Evolutionary conservation across 305 asterid species (phyloP).

Genomic region (Plantago rigida): DNA sequence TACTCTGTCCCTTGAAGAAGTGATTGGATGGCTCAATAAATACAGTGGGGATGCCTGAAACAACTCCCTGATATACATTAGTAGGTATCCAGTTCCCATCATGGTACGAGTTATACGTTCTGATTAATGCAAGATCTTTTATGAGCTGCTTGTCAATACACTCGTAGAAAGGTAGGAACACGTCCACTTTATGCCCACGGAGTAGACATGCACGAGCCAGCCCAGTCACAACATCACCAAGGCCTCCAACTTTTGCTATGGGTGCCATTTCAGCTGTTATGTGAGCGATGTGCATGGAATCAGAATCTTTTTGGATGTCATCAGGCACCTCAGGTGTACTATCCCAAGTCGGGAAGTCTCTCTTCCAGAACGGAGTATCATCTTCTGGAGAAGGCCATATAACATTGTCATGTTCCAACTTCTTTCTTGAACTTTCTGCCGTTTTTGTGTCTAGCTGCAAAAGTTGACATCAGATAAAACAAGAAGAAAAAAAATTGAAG

Average conservation of each 20-base stretch:
- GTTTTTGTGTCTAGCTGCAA: conserved; percentile 42
- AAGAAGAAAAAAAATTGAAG: conserved; percentile 13
- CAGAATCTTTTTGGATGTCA: conserved; percentile 48
- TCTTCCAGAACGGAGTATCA: conserved; percentile 64
- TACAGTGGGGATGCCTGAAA: conserved; percentile 51
- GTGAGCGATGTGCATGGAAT: conserved; percentile 56
- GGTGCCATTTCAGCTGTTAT: conserved; percentile 85
- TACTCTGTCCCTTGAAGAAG: conserved; percentile 63
- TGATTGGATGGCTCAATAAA: conserved; percentile 60
- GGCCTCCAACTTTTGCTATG: conserved; percentile 80
- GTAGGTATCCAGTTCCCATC: conserved; percentile 65
- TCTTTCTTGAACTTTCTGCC: conserved; percentile 28
- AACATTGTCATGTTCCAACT: conserved; percentile 30
- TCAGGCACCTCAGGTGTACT: conserved; percentile 30
- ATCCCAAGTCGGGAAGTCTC: conserved; percentile 56
- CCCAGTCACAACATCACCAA: conserved; percentile 78
- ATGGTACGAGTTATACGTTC: conserved; percentile 48
- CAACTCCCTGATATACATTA: conserved; percentile 53
- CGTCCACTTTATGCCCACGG: conserved; percentile 65
- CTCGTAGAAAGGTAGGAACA: conserved; percentile 75
- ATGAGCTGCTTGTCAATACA: conserved; percentile 51
- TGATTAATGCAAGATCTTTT: conserved; percentile 38
- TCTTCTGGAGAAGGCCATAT: conserved; percentile 76
- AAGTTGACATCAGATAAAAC: conserved; percentile 21
- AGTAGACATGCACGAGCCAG: conserved; percentile 61